phyloP scores from a whole-genome alignment of 2,329 filamentous ascomycete species.

The Pseudogymnoascus sp. region DNA sequence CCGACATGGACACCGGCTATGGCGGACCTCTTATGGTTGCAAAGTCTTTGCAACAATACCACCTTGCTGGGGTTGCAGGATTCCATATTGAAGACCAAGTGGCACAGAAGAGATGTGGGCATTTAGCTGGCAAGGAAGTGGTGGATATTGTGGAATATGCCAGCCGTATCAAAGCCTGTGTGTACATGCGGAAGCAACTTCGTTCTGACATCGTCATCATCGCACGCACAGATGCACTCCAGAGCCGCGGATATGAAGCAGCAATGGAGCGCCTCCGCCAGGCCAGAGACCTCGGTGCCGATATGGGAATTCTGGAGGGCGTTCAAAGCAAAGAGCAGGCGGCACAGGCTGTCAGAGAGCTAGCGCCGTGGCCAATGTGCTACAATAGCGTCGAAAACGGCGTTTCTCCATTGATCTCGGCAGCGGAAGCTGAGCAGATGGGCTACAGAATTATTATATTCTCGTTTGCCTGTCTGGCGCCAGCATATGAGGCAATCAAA shows the following conservation, averaged over 20 bases:
- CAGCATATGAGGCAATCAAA: conserved; percentile 38
- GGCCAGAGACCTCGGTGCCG: conserved; percentile 49
- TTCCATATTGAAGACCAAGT: conserved; percentile 61
- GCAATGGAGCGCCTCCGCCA: conserved; percentile 44
- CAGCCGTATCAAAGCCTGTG: conserved; percentile 49
- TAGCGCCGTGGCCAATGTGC: conserved; percentile 41
- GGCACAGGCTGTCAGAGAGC: conserved; percentile 35
- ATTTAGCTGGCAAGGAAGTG: conserved; percentile 55
- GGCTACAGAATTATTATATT: conserved; percentile 55
- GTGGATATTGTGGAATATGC: conserved; percentile 49
- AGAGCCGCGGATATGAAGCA: conserved; percentile 50
- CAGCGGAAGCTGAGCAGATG: conserved; percentile 45
- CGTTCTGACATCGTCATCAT: conserved; percentile 57
- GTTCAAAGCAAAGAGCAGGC: conserved; percentile 46
- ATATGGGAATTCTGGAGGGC: conserved; percentile 55
- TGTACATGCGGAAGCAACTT: conserved; percentile 40
- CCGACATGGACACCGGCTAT: conserved; percentile 49
- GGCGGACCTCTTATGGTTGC: conserved; percentile 47
- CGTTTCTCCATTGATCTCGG: conserved; percentile 45
- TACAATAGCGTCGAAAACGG: conserved; percentile 54
- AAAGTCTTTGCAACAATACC: conserved; percentile 46
- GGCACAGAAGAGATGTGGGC: conserved; percentile 58
- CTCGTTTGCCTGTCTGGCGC: conserved; percentile 43
- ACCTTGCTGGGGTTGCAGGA: conserved; percentile 48
- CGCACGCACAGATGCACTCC: conserved; percentile 56